Percentiles rank a stretch among this genome's conserved stretches.
Evolutionary conservation across 2,329 filamentous ascomycete species (phyloP).

Genomic region (Calcarisporium arbuscula): DNA sequence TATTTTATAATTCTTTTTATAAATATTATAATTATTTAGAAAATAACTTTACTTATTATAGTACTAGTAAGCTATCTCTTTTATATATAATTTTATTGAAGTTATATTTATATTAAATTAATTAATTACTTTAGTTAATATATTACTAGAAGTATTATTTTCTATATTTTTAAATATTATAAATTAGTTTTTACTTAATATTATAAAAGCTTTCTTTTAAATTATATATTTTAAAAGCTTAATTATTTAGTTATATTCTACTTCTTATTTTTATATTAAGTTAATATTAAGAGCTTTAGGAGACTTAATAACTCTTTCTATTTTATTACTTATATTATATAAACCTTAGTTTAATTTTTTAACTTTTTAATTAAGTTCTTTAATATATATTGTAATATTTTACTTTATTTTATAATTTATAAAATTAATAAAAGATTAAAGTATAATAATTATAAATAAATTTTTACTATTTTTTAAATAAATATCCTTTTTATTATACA

Average conservation of each 20-base stretch:
- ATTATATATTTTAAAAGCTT: too few relatives aligned
- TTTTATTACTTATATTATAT: background rate
- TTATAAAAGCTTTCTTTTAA: background rate
- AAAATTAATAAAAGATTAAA: background rate
- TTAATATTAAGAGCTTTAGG: background rate
- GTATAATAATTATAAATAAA: background rate
- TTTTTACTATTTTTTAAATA: background rate
- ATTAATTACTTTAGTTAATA: background rate
- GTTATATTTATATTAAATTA: background rate
- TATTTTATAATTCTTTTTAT: background rate
- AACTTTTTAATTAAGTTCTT: background rate
- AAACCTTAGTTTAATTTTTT: background rate
- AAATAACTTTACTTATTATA: background rate
- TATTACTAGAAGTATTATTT: too few relatives aligned
- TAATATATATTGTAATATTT: background rate
- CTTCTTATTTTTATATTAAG: background rate
- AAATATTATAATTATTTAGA: too few relatives aligned
- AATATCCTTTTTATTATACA: background rate
- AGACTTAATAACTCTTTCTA: background rate
- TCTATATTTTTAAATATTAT: background rate
- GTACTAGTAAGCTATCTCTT: background rate
- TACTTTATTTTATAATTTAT: background rate
- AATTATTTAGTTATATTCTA: too few relatives aligned
- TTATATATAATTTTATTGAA: background rate
- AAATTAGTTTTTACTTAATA: background rate